Base-by-base conservation (phyloP, 2,329 filamentous ascomycete species). In the Dactylella cylindrospora region DNA sequence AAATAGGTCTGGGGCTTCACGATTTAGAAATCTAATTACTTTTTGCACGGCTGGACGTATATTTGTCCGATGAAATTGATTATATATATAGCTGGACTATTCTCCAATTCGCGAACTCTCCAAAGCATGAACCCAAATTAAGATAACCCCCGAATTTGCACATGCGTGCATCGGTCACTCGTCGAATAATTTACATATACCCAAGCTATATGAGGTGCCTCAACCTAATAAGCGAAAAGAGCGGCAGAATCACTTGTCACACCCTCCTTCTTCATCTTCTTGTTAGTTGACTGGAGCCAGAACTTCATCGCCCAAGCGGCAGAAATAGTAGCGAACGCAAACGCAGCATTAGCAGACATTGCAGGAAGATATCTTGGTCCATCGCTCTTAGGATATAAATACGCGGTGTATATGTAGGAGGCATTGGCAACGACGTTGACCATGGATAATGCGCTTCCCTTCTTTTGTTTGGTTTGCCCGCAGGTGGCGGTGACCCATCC, bases 381-480 rank as follows among this genome's bases (percentile, higher is more conserved):
- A 47, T 77, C 75, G 7, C 62, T 73, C 22, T 73, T 72, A 3
- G 76, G 76, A 75, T 76, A 79, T 2, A 79, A 70, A 61, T 78
- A 78, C 1, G 76, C 75, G 12, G 76, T 76, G 65, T 77, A 79
- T 36, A 79, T 76, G 66, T 77, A 78, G 1, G 73, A 74, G 15
- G 76, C 75, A 66, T 76, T 76, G 10, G 74, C 75, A 19, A 76
- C 73, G 0, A 76, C 76, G 29, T 77, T 79, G 5, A 77, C 77
- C 68, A 79, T 76, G 5, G 76, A 75, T 7, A 78, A 67, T 0
- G 76, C 74, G 13, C 73, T 73, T 0, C 76, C 76, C 67, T 77
- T 77, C 71, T 78, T 78, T 65, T 78, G 76, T 47, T 76, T 76
- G 0, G 75, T 78, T 59, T 78, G 77, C 0, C 74, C 74, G 2